phyloP scores from a whole-genome alignment of 257 asterid species.

The Thymus mandschuricus region DNA sequence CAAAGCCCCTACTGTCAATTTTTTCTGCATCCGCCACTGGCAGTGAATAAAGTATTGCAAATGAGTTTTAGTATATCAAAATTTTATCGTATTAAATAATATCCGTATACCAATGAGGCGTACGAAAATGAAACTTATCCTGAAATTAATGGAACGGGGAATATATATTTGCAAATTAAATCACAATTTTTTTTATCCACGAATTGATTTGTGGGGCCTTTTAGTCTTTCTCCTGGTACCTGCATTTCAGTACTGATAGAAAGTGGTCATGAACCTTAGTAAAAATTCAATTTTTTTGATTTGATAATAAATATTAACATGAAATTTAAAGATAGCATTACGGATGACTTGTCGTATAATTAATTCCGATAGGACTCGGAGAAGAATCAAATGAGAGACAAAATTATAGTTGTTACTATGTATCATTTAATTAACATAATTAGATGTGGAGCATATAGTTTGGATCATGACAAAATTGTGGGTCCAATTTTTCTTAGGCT shows the following conservation, averaged over 20 bases:
- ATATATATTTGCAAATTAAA: not conserved
- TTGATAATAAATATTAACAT: too few relatives aligned
- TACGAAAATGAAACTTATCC: too few relatives aligned
- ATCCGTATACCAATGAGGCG: too few relatives aligned
- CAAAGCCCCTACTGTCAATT: too few relatives aligned
- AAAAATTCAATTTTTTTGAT: too few relatives aligned
- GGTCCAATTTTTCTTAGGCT: conserved; percentile 24
- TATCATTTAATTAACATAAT: conserved; percentile 35
- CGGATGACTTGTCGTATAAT: conserved; percentile 14
- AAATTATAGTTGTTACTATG: conserved; percentile 31
- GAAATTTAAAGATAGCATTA: too few relatives aligned
- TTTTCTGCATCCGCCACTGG: too few relatives aligned
- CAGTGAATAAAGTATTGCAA: too few relatives aligned
- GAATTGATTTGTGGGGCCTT: conserved; percentile 16
- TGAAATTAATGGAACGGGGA: too few relatives aligned
- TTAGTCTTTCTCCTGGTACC: not conserved
- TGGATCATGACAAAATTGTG: conserved; percentile 26
- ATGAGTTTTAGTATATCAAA: too few relatives aligned
- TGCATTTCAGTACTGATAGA: not conserved
- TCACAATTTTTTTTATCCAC: conserved; percentile 30
- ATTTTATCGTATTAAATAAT: too few relatives aligned
- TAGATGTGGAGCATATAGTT: conserved; percentile 25
- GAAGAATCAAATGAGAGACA: conserved; percentile 16
- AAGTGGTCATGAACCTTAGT: too few relatives aligned
- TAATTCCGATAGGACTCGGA: conserved; percentile 11